Evolutionary conservation across 805 yeast genomes (phyloP), one percentile per base, ranked within the genome.

Genomic region (Peterozyma toletana): DNA sequence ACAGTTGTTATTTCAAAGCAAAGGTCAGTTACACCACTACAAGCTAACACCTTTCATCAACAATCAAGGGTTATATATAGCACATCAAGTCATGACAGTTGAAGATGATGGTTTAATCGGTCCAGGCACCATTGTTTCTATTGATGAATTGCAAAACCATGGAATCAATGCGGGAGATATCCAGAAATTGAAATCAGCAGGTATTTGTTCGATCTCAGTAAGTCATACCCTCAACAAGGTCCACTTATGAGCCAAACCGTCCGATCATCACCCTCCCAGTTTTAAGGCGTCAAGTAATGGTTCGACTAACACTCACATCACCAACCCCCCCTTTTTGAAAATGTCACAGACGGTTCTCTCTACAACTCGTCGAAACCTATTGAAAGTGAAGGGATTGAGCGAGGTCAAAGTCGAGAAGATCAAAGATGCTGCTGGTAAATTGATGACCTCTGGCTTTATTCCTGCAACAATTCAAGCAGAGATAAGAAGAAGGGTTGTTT

Each of bases 371-470:
- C 70, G 86, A 49, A 78, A 80, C 38, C 53, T 85, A 39, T 65
- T 79, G 41, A 73, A 77, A 43, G 82, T 84, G 15, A 83, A 80
- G 56, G 91, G 91, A 1, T 65, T 84, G 31, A 77, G 85, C 52
- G 91, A 84, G 57, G 80, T 81, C 15, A 84, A 85, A 55, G 90
- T 86, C 3, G 91, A 84, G 37, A 81, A 81, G 55, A 77, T 85
- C 51, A 80, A 83, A 50, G 82, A 73, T 49, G 90, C 86, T 17
- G 87, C 90, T 0, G 73, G 79, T 33, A 83, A 79, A 52, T 59
- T 85, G 37, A 61, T 77, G 50, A 75, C 79, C 33, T 71, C 75
- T 50, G 91, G 90, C 0, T 85, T 84, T 51, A 80, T 86, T 29
- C 77, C 90, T 1, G 93, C 90, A 0, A 71, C 83, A 6, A 74